Base-by-base conservation (phyloP, 2,329 filamentous ascomycete species). In the Corinectria fuckeliana region DNA sequence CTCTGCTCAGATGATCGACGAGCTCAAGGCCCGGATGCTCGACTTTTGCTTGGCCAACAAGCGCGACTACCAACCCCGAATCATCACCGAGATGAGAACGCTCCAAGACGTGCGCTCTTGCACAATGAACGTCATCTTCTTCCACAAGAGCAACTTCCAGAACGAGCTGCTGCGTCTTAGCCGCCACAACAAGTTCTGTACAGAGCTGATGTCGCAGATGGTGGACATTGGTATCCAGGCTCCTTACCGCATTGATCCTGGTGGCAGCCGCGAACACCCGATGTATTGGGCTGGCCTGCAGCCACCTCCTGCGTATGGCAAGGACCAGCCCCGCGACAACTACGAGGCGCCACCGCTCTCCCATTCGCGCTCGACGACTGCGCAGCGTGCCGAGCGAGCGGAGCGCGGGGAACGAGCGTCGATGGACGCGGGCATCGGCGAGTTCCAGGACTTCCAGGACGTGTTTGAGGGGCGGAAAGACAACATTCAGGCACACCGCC, bases 121-220 rank as follows among this genome's bases (percentile, higher is more conserved):
- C 71, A 93, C 88, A 4, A 84, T 97, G 71, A 97, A 97, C 76
- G 88, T 98, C 56, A 89, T 97, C 71, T 97, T 97, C 81, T 97
- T 97, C 81, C 96, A 97, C 84, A 97, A 97, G 76, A 92, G 90
- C 59, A 97, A 94, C 75, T 97, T 91, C 86, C 94, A 98, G 74
- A 97, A 97, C 73, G 94, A 98, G 74, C 82, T 96, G 42, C 82
- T 97, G 21, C 93, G 94, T 78, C 85, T 98, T 2, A 91, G 91
- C 68, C 87, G 94, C 16, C 91, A 95, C 70, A 97, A 97, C 82
- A 95, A 93, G 73, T 97, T 98, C 76, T 93, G 96, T 65, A 93
- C 91, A 64, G 92, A 95, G 62, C 81, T 98, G 71, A 96, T 97
- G 90, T 82, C 91, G 34, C 87, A 91, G 55, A 93, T 97, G 81